Percentiles rank a stretch among this genome's conserved stretches.
phyloP scores from a whole-genome alignment of 2,329 filamentous ascomycete species.

The Aspergillus ruber region DNA sequence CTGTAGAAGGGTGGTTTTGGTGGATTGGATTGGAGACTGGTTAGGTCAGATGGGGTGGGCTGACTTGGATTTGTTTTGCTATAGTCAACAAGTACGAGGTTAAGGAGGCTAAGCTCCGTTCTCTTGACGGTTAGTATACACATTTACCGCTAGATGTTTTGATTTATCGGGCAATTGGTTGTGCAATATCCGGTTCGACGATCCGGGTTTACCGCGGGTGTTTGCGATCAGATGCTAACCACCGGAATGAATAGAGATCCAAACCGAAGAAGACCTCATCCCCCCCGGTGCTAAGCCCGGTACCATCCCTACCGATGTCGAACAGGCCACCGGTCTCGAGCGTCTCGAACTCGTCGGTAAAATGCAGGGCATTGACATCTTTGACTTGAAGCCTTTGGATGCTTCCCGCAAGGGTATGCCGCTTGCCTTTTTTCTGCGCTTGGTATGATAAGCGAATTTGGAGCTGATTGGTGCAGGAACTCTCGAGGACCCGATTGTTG shows the following conservation, averaged over 20 bases:
- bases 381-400: constrained; percentile 96
- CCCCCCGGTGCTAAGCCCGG: constrained; percentile 75
- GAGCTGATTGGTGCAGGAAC: constrained; percentile 56
- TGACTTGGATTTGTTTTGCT: constrained; percentile 16
- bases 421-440: neutral
- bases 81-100: constrained; percentile 34
- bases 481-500: constrained; percentile 78
- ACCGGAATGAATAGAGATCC: constrained; percentile 66
- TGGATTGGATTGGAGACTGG: neutral
- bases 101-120: constrained; percentile 38
- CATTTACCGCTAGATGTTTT: neutral
- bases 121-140: constrained; percentile 38
- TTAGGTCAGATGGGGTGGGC: constrained; percentile 4
- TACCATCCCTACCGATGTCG: constrained; percentile 84
- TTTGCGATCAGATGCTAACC: constrained; percentile 13
- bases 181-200: neutral
- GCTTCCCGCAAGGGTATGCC: constrained; percentile 72
- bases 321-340: constrained; percentile 95
- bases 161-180: constrained; percentile 5
- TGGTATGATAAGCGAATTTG: neutral
- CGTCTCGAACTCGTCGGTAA: constrained; percentile 98
- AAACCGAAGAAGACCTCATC: constrained; percentile 72
- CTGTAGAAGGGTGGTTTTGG: constrained; percentile 1
- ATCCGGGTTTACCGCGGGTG: constrained; percentile 10
- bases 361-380: constrained; percentile 96